phyloP scores from a whole-genome alignment of 2,329 filamentous ascomycete species.

The Pyrenophora teres region DNA sequence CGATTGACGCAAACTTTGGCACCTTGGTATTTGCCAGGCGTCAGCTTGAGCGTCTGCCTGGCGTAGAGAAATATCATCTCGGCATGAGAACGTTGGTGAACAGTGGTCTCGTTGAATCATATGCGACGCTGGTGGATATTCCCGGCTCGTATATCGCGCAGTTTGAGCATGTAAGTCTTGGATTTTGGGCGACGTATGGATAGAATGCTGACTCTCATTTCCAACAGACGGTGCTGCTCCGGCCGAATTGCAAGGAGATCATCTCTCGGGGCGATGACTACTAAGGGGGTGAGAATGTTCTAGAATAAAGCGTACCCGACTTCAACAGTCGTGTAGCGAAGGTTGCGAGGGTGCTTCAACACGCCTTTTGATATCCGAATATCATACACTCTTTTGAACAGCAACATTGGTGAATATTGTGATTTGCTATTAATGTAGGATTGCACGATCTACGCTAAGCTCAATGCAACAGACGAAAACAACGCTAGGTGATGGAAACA shows the following conservation, averaged over 20 bases:
- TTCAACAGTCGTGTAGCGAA: slow-evolving; percentile 22
- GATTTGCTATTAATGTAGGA: too few species aligned
- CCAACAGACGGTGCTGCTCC: slow-evolving; percentile 39
- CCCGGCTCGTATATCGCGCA: slow-evolving; percentile 94
- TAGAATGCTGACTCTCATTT: background rate
- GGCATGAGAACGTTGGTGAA: slow-evolving; percentile 85
- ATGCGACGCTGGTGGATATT: slow-evolving; percentile 84
- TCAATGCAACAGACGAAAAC: background rate
- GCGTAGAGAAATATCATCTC: slow-evolving; percentile 88
- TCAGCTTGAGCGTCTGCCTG: slow-evolving; percentile 78
- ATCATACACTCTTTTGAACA: background rate
- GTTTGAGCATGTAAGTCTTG: slow-evolving; percentile 81
- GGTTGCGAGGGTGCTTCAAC: slow-evolving; percentile 13
- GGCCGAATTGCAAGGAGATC: slow-evolving; percentile 72
- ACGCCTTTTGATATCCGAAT: background rate
- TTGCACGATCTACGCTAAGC: background rate
- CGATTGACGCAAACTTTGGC: slow-evolving; percentile 94
- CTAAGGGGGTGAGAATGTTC: slow-evolving; percentile 48
- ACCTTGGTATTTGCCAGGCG: slow-evolving; percentile 86
- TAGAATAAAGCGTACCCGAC: background rate
- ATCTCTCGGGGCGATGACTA: slow-evolving; percentile 86
- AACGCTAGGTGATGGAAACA: background rate
- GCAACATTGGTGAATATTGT: background rate
- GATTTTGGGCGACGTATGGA: background rate
- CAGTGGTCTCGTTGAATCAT: slow-evolving; percentile 82